Conservation (phyloP, 1,284 basidiomycete species). For the Trichosporon sp. region DNA sequence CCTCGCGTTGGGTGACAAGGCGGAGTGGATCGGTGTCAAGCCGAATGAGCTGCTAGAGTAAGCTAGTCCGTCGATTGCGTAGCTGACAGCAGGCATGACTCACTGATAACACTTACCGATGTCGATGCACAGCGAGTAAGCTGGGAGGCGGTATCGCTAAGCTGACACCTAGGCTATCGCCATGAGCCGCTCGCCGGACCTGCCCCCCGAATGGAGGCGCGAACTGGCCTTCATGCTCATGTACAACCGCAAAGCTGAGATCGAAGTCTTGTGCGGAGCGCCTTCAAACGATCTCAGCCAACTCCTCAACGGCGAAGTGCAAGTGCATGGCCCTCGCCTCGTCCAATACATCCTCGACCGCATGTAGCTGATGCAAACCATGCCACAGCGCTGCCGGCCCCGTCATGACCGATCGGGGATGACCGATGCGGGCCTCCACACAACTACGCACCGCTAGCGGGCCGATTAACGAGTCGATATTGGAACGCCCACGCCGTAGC, state of each 20-base stretch:
- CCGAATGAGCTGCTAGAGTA: slow-evolving; percentile 53
- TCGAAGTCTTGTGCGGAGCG: slow-evolving; percentile 58
- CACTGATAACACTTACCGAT: not conserved
- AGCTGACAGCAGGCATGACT: slow-evolving; percentile 31
- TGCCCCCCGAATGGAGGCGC: slow-evolving; percentile 38
- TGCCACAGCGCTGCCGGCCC: not conserved
- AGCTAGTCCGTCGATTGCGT: slow-evolving; percentile 38
- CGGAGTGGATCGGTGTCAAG: slow-evolving; percentile 75
- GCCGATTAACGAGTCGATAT: not conserved
- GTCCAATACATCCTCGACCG: slow-evolving; percentile 20
- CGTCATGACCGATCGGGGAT: not conserved
- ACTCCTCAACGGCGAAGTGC: not conserved
- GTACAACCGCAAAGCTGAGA: slow-evolving; percentile 76
- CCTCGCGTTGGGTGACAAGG: slow-evolving; percentile 61
- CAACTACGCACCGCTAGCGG: not conserved
- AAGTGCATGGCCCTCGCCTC: slow-evolving; percentile 2
- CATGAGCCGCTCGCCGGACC: slow-evolving; percentile 1
- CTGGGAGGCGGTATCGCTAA: not conserved
- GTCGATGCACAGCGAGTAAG: not conserved
- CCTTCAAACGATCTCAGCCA: not conserved
- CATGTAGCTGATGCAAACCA: not conserved
- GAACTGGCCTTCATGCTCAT: slow-evolving; percentile 74
- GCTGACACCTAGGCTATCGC: slow-evolving; percentile 7
- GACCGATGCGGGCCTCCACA: not conserved
- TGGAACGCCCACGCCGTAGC: not conserved